phyloP scores from a whole-genome alignment of 208 protist species.

The Leishmania braziliensis region DNA sequence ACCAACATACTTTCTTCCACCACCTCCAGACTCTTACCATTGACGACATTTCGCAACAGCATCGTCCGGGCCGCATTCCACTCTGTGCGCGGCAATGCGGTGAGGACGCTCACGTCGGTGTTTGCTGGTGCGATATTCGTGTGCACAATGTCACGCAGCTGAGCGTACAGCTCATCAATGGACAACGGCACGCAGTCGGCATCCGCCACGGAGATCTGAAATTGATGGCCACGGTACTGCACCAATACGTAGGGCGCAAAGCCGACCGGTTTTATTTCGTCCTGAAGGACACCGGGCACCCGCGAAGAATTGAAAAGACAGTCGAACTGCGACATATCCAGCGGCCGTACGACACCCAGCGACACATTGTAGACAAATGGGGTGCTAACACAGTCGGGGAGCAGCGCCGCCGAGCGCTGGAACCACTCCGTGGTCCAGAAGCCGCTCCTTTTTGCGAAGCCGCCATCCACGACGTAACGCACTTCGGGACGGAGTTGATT shows the following conservation, averaged over 20 bases:
- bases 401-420: constrained; percentile 65
- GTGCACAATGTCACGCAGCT: constrained; percentile 69
- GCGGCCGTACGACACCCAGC: constrained; percentile 57
- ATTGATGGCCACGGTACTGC: constrained; percentile 74
- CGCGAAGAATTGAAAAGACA: constrained; percentile 86
- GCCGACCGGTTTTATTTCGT: constrained; percentile 71
- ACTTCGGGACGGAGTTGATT: constrained; percentile 75
- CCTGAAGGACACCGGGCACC: constrained; percentile 76
- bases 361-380: constrained; percentile 55
- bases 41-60: constrained; percentile 59
- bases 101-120: constrained; percentile 69
- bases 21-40: constrained; percentile 60
- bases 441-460: constrained; percentile 4
- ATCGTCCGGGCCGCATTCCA: constrained; percentile 64
- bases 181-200: constrained; percentile 65
- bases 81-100: constrained; percentile 56
- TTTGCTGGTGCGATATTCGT: constrained; percentile 31
- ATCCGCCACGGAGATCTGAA: constrained; percentile 74
- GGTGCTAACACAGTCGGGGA: constrained; percentile 59
- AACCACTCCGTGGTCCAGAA: constrained; percentile 86
- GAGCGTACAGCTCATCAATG: constrained; percentile 77
- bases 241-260: constrained; percentile 78
- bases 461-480: constrained; percentile 27
- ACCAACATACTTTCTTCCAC: constrained; percentile 87
- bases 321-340: constrained; percentile 84